phyloP scores from a whole-genome alignment of 768 basidiomycete genomes.

The Galerina sulciceps region DNA sequence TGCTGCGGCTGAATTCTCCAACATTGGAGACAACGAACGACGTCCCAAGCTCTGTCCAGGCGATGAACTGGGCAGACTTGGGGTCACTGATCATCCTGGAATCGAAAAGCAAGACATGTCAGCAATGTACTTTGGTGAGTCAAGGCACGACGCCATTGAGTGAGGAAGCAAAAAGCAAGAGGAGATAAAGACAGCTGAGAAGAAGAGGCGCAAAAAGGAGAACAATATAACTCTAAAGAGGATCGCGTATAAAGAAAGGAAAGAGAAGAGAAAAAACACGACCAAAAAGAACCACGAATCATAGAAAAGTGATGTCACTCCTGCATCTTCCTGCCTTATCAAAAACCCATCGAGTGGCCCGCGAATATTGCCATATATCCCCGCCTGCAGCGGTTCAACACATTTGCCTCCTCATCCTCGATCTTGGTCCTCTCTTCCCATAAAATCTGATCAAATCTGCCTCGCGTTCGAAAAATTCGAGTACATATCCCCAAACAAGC shows the following conservation, averaged over 20 bases:
- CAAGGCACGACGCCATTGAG: neutral
- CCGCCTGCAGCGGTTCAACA: neutral
- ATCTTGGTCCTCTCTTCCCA: neutral
- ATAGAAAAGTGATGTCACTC: neutral
- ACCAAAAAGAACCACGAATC: neutral
- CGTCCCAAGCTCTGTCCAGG: slow-evolving; percentile 83
- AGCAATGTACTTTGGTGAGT: slow-evolving; percentile 1
- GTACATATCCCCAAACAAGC: neutral
- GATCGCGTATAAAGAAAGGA: neutral
- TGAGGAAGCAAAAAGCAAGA: neutral
- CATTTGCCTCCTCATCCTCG: too few relatives aligned
- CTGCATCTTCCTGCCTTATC: neutral
- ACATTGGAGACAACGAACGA: slow-evolving; percentile 88
- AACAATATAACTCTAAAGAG: neutral
- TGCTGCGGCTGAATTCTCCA: slow-evolving; percentile 83
- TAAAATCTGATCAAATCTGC: neutral
- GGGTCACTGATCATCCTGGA: slow-evolving; percentile 85
- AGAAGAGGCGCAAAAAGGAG: neutral
- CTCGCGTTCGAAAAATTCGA: neutral
- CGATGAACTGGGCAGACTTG: slow-evolving; percentile 78
- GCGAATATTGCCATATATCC: neutral
- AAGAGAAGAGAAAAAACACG: neutral
- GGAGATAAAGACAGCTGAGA: neutral
- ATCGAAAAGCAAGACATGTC: slow-evolving; percentile 9
- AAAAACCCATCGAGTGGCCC: neutral